Base-by-base conservation (phyloP, 495 filamentous ascomycete genomes). In the Clavariopsis aquatica region DNA sequence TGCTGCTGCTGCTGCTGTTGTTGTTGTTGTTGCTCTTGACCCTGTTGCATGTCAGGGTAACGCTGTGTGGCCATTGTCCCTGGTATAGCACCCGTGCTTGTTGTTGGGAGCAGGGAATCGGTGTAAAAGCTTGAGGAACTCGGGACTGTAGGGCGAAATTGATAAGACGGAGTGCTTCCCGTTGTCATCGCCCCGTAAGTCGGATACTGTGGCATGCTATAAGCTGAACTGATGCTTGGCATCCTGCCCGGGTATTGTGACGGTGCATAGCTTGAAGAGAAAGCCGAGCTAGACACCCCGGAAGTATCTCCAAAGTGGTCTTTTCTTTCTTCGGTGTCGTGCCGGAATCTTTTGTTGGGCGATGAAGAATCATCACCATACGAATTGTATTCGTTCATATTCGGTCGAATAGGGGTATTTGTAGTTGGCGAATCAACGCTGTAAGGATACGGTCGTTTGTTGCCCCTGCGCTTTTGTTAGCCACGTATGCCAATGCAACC, bases 381-480 rank as follows among this genome's bases (percentile, higher is more conserved):
- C 22, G 29, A 19, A 3, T 12, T 20, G 20, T 56, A 43, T 2
- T 60, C 45, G 12, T 38, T n/a, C 46, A 52, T 28, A 22, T 49
- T 52, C 19, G 57, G 46, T 6, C 45, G 45, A 17, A 60, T 29
- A 26, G 43, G 45, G 12, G 46, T 22, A 23, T 52, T 60, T 1
- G 56, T 7, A 52, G 57, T 7, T 4, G 57, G 28, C n/a, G 45
- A 52, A 19, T 56, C 45, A 7, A 24, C 46, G 31, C 28, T n/a
- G 47, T 52, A 60, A 34, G 62, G 24, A 47, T 59, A 52, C 19
- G 27, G 22, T 29, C 54, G 45, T 24, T 65, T 65, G 45, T 29
- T 52, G 22, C 53, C 62, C 43, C 55, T 53, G 10, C 29, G 23
- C 26, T 8, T 27, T 27, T 28, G 38, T 58, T 29, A 58, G 41